A percentile compares a stretch with the other conserved stretches of the same genome.
Evolutionary conservation across 169 alveolate genomes (phyloP).

Genomic region (Ichthyophthirius multifiliis): DNA sequence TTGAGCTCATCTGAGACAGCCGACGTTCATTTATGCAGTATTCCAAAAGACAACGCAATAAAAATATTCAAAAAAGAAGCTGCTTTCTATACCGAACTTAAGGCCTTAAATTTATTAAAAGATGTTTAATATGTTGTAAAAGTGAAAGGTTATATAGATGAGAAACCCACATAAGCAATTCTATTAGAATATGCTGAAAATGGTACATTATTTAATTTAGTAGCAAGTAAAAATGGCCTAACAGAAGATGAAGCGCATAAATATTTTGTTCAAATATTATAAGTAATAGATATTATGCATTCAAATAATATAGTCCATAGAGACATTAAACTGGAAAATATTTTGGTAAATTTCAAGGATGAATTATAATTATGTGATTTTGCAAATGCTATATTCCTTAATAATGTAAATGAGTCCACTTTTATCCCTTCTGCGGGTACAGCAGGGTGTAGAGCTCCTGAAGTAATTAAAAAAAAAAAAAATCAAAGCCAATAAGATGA

Average conservation of each 20-base stretch:
- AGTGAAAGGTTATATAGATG: background rate
- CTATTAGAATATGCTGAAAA: background rate
- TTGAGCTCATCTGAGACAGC: slow-evolving; percentile 4
- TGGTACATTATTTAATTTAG: background rate
- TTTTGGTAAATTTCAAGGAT: slow-evolving; percentile 55
- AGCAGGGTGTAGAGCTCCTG: slow-evolving; percentile 85
- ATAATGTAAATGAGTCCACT: background rate
- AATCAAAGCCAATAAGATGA: slow-evolving; percentile 43
- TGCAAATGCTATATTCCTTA: slow-evolving; percentile 12
- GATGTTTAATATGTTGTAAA: background rate
- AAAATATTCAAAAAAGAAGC: background rate
- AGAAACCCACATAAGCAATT: background rate
- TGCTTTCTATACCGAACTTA: background rate
- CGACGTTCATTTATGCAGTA: background rate
- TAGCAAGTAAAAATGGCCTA: slow-evolving; percentile 35
- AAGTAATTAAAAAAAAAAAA: slow-evolving; percentile 56
- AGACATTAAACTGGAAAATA: slow-evolving; percentile 84
- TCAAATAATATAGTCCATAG: slow-evolving; percentile 77
- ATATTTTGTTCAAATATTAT: slow-evolving; percentile 52
- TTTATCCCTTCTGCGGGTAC: slow-evolving; percentile 60
- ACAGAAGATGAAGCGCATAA: slow-evolving; percentile 68
- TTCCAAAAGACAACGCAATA: background rate
- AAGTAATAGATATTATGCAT: slow-evolving; percentile 72
- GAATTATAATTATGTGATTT: slow-evolving; percentile 18
- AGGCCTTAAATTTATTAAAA: background rate